Evolutionary conservation across 1,284 basidiomycete genomes (phyloP).

Genomic region (Tranzscheliella williamsii): DNA sequence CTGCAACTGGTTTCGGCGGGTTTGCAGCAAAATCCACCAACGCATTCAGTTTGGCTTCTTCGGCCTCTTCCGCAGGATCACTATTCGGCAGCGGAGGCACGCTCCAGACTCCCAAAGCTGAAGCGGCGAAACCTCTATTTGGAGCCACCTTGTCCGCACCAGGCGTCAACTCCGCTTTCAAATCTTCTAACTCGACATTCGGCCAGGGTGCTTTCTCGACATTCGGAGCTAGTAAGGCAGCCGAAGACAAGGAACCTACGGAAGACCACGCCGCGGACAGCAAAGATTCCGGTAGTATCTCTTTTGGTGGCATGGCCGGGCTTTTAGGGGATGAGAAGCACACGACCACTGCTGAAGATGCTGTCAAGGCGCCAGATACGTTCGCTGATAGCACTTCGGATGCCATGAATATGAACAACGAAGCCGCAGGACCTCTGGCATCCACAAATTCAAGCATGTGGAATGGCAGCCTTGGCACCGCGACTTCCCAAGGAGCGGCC

Average conservation of each 20-base stretch:
- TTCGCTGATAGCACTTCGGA: too few relatives aligned
- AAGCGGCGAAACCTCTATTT: constrained; percentile 8
- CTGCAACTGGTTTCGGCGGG: constrained; percentile 17
- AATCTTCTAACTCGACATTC: constrained; percentile 10
- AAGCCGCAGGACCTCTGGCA: too few relatives aligned
- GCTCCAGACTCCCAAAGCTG: constrained; percentile 8
- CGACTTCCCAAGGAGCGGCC: too few relatives aligned
- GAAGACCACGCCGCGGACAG: neutral
- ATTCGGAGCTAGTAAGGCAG: constrained; percentile 27
- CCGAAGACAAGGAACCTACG: constrained; percentile 16
- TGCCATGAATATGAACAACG: too few relatives aligned
- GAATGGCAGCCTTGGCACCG: too few relatives aligned
- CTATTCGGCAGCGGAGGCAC: constrained; percentile 32
- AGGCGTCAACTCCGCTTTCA: constrained; percentile 10
- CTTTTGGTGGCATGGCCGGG: constrained; percentile 30
- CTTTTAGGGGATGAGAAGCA: constrained; percentile 10
- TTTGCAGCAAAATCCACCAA: constrained; percentile 24
- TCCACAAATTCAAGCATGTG: too few relatives aligned
- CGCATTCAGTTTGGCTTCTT: constrained; percentile 11
- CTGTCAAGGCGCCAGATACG: too few relatives aligned
- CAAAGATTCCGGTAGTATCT: constrained; percentile 20
- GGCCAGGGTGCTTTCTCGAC: constrained; percentile 21
- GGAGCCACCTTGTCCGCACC: constrained; percentile 3
- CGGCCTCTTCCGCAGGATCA: constrained; percentile 6
- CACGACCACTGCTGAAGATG: neutral